phyloP scores from a whole-genome alignment of 2,329 filamentous ascomycete species.

The Aspergillus sp. region DNA sequence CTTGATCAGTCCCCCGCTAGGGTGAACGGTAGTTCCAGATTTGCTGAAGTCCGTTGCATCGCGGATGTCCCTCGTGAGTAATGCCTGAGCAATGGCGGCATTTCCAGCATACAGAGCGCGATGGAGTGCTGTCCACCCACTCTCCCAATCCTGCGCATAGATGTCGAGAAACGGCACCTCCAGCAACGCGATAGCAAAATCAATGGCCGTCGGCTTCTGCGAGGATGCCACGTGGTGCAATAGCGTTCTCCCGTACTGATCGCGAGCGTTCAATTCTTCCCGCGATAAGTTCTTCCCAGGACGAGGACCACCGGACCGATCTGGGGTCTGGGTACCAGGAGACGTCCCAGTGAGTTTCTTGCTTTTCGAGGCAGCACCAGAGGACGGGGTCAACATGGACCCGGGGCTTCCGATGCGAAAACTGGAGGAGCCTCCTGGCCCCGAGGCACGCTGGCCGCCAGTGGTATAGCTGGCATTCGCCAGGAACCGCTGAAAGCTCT shows the following conservation, averaged over 20 bases:
- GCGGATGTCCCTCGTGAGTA: constrained; percentile 73
- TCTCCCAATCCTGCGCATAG: constrained; percentile 83
- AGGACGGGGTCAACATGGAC: constrained; percentile 28
- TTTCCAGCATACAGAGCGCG: constrained; percentile 88
- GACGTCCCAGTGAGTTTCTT: constrained; percentile 43
- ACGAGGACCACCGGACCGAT: constrained; percentile 21
- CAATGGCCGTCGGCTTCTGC: constrained; percentile 62
- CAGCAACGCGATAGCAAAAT: constrained; percentile 75
- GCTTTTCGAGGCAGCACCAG: constrained; percentile 44
- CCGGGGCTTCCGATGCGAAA: constrained; percentile 31
- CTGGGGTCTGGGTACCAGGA: constrained; percentile 49
- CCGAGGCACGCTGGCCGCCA: constrained; percentile 29
- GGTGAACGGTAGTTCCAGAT: constrained; percentile 53
- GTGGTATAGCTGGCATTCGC: constrained; percentile 61
- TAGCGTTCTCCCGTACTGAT: constrained; percentile 76
- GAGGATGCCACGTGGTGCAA: constrained; percentile 83
- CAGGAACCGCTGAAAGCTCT: constrained; percentile 86
- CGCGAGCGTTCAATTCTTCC: constrained; percentile 79
- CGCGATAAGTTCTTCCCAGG: constrained; percentile 45
- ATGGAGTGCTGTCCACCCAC: constrained; percentile 93
- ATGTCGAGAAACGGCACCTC: constrained; percentile 81
- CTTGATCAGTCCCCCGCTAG: constrained; percentile 77
- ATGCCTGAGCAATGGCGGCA: constrained; percentile 75
- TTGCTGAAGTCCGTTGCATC: constrained; percentile 63
- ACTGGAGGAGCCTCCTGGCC: constrained; percentile 21